These are phyloP conservation scores for Mortierella alpina DNA, from an alignment of 192 early-diverging fungal genomes.

Conservation along the genomic window DNA sequence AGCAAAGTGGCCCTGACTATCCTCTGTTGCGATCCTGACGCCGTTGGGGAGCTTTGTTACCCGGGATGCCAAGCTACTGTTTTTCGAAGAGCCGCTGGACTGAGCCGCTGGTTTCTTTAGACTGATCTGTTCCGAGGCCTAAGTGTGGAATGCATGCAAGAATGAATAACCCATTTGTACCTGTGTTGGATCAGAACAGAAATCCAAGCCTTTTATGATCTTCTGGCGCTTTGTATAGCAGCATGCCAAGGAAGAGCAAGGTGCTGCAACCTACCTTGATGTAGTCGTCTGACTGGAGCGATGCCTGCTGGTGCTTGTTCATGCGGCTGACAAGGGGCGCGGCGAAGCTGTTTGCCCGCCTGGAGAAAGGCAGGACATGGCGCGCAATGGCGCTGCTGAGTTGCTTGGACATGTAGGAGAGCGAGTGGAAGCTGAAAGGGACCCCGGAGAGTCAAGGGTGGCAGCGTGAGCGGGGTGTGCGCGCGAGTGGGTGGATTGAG, in stretches of 20 bases:
- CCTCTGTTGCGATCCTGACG: constrained; percentile 84
- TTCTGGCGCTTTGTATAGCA: neutral
- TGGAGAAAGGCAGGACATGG: constrained; percentile 52
- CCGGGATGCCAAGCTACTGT: constrained; percentile 25
- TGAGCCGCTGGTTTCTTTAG: constrained; percentile 11
- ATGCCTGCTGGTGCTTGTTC: constrained; percentile 53
- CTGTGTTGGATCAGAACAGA: neutral
- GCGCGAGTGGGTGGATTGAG: neutral
- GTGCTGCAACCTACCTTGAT: constrained; percentile 27
- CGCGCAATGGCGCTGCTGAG: constrained; percentile 36
- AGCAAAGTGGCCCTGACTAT: constrained; percentile 89
- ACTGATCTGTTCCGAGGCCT: constrained; percentile 1
- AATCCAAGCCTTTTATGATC: neutral
- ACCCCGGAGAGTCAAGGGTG: neutral
- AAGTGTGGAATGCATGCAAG: neutral
- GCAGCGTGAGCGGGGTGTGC: neutral
- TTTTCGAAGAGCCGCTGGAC: neutral
- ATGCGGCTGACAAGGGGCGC: constrained; percentile 40
- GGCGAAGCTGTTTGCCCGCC: constrained; percentile 36
- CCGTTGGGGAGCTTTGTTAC: constrained; percentile 92
- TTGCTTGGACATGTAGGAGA: constrained; percentile 40
- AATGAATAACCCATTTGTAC: neutral
- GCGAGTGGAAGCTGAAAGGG: neutral
- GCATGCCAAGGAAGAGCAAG: neutral
- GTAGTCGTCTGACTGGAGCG: constrained; percentile 30